Evolutionary conservation across 768 basidiomycete genomes (phyloP), one percentile per base, ranked within the genome.

Genomic region (Suillus brevipes): DNA sequence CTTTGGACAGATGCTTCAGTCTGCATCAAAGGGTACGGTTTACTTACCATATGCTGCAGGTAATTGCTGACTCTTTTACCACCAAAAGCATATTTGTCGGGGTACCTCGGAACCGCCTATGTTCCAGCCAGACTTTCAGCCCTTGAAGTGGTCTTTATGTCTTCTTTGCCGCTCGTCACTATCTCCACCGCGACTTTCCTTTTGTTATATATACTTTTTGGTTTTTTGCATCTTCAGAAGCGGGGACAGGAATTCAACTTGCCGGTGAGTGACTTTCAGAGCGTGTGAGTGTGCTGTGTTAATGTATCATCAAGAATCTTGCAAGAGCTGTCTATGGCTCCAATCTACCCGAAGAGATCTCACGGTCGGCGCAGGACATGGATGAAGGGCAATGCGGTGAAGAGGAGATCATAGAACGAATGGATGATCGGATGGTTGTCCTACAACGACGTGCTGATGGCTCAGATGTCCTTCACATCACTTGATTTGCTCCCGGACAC

Each of bases 71-170:
- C 52, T 5, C 6, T 12, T 53, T 31, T 18, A 10, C 52, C 43
- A 14, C 23, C 3, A 8, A 53, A 53, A 72, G 72, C 66, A 14
- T 72, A 69, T 55, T 65, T 73, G 0, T 53, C 61, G 1, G 68
- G 75, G 25, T 71, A 71, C 45, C 65, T 76, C 4, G 71, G 75
- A 10, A 67, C 67, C 1, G 68, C 75, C 1, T 71, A 72, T 25
- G 74, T 77, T 25, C 75, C 75, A 2, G 75, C 71, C 28, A 69
- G 74, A 3, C 38, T 74, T n/a, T 71, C 74, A 0, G 23, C 28
- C 20, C 50, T 65, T 4, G 65, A 71, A n/a, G 47, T 74, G 23
- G 53, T 77, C 23, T 77, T 76, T 20, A 70, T 70, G 3, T 61
- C 71, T 6, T 72, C 73, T 4, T 66, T 76, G 13, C 76, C 76